Evolutionary conservation across 2,329 filamentous ascomycete genomes (phyloP), one percentile per base, ranked within the genome.

Genomic region (Seiridium cupressi): DNA sequence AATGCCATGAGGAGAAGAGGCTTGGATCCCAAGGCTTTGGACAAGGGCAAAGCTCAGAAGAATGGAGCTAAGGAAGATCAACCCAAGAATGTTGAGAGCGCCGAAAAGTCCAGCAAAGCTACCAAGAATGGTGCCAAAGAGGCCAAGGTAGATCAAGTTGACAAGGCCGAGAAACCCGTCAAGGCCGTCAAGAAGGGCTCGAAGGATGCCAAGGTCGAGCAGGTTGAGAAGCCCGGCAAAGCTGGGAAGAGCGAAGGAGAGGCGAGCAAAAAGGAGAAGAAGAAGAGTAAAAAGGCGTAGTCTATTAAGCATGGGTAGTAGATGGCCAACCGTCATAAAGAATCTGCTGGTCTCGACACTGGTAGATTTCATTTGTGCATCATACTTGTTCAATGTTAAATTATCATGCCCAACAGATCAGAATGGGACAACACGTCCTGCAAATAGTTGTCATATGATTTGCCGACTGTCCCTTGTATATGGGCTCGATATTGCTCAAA

Each of bases 1-100:
- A 92, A 89, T 69, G 84, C 87, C 61, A 84, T 93, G 81, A 86
- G 89, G 67, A 85, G 86, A 69, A 89, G 90, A 71, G 91, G 91
- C 62, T 75, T 93, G 57, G 87, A 93, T 73, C 90, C 90, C 1
- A 87, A 84, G 70, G 86, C 83, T 40, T 76, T 83, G 34, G 75
- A 78, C 51, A 71, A 72, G 68, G 73, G 71, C 56, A 81, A 80
- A 64, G 64, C 70, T 3, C 69, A 73, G 42, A 51, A 59, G 49
- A 44, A 64, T 55, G 48, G 65, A 64, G 60, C 64, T 34, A 60
- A 54, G 11, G 51, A 58, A 34, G 63, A 62, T 60, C 61, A 65
- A 51, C 60, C 58, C 26, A 60, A 51, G n/a, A 58, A 60, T 34
- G 38, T 40, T 10, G 58, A 34, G 44, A 80, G 81, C n/a, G 8